Evolutionary conservation across 148 eudicot genomes (phyloP).

Genomic region (Rhododendron griersonianum): DNA sequence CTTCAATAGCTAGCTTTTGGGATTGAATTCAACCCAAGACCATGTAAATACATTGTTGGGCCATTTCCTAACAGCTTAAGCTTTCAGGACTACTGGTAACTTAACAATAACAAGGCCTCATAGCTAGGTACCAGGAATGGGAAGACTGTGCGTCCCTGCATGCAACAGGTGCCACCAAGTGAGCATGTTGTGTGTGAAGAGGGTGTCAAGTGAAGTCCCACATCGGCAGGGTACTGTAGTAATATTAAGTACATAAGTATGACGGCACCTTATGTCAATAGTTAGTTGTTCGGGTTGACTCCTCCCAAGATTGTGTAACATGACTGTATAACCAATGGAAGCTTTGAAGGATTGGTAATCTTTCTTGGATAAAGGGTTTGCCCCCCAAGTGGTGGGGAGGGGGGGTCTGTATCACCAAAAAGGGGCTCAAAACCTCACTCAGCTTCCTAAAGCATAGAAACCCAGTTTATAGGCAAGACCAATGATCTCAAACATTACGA

Average conservation of each 20-base stretch:
- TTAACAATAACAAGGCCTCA: not conserved
- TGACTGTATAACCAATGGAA: not conserved
- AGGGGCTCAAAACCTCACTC: not conserved
- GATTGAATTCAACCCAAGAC: not conserved
- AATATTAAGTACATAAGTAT: not conserved
- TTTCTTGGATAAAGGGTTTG: not conserved
- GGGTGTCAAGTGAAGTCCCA: not conserved
- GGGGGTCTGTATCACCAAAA: not conserved
- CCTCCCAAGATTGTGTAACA: not conserved
- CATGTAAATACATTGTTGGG: not conserved
- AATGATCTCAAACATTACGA: not conserved
- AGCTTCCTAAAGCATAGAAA: slow-evolving; percentile 9
- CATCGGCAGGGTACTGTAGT: not conserved
- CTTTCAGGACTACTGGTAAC: not conserved
- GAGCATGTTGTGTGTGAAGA: not conserved
- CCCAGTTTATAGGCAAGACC: not conserved
- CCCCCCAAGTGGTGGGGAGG: too few relatives aligned
- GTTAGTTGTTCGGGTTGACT: not conserved
- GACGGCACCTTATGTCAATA: not conserved
- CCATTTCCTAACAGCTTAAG: not conserved
- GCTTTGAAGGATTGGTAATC: not conserved
- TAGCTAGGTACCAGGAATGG: not conserved
- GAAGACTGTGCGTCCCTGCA: not conserved
- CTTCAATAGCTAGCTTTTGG: not conserved
- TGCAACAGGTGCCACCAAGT: not conserved